phyloP scores from a whole-genome alignment of 345 rosid genomes.

The Eucalyptus curtisii region DNA sequence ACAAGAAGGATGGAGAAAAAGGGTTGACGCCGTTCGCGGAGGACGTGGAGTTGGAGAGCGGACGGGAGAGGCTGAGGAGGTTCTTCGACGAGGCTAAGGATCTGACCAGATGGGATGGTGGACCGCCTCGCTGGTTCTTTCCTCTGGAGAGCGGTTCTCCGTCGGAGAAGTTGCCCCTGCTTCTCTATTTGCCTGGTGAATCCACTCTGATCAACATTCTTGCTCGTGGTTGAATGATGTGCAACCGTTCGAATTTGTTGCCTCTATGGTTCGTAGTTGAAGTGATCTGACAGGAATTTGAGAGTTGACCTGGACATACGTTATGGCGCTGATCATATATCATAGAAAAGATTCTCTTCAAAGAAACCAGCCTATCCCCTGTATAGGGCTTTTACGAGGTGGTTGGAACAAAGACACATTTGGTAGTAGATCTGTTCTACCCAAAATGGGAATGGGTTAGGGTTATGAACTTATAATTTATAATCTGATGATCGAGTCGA shows the following conservation, averaged over 20 bases:
- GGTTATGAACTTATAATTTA: no score
- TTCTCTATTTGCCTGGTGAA: constrained; percentile 68
- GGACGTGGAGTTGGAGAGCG: neutral
- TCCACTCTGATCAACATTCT: neutral
- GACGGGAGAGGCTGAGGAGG: constrained; percentile 11
- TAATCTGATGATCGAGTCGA: no score
- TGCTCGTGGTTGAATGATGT: neutral
- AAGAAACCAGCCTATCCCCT: no score
- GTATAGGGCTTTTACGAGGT: fast-evolving
- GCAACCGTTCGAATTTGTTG: neutral
- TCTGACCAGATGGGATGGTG: constrained; percentile 29
- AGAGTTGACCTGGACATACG: neutral
- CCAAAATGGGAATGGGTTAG: no score
- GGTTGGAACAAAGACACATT: no score
- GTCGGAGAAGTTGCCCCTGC: constrained; percentile 40
- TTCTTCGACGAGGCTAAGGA: constrained; percentile 35
- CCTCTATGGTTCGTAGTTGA: neutral
- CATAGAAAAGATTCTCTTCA: no score
- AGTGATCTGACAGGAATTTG: neutral
- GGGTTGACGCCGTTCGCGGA: neutral
- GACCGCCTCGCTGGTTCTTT: constrained; percentile 69
- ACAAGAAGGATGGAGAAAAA: neutral
- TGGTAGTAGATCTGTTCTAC: no score
- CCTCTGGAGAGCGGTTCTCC: constrained; percentile 44
- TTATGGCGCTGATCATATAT: neutral